These are phyloP conservation scores for Cryptococcus sp. DNA, from an alignment of 1,284 basidiomycete genomes.

Conservation along the genomic window DNA sequence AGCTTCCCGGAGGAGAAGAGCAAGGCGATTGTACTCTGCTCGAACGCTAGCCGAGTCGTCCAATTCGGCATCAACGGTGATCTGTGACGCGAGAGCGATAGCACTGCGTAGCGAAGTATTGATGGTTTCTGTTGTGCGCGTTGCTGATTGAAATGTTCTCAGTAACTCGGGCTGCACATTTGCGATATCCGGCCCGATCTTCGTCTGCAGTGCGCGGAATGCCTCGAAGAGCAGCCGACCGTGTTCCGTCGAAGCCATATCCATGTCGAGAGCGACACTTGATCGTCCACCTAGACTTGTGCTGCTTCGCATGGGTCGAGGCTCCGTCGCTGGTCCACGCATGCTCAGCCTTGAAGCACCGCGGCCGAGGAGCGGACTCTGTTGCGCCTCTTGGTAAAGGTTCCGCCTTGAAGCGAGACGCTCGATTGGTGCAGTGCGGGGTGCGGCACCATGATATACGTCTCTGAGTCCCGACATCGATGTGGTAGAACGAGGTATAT, in stretches of 20 bases:
- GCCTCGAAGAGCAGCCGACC: conserved; percentile 46
- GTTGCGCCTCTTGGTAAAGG: conserved; percentile 18
- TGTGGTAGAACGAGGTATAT: conserved; percentile 30
- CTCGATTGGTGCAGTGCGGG: conserved; percentile 31
- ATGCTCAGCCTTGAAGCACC: conserved; percentile 21
- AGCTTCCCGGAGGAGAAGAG: conserved; percentile 36
- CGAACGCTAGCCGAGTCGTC: conserved; percentile 23
- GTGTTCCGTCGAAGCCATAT: conserved; percentile 34
- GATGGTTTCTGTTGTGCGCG: conserved; percentile 31
- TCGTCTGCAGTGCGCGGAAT: conserved; percentile 33
- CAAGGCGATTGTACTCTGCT: conserved; percentile 28
- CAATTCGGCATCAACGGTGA: conserved; percentile 24
- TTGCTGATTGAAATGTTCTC: conserved; percentile 26
- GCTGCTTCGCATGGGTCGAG: conserved; percentile 30
- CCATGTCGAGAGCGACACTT: conserved; percentile 18
- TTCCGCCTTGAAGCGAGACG: conserved; percentile 16
- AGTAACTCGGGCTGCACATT: conserved; percentile 25
- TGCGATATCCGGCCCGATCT: conserved; percentile 22
- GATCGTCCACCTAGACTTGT: conserved; percentile 28
- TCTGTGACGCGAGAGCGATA: conserved; percentile 26
- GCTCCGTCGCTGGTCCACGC: conserved; percentile 24
- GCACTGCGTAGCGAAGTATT: conserved; percentile 34
- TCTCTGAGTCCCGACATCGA: conserved; percentile 43
- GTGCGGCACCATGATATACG: conserved; percentile 18
- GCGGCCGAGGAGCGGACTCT: conserved; percentile 20